Evolutionary conservation across 768 basidiomycete genomes (phyloP).

Genomic region (Trametes gibbosa): DNA sequence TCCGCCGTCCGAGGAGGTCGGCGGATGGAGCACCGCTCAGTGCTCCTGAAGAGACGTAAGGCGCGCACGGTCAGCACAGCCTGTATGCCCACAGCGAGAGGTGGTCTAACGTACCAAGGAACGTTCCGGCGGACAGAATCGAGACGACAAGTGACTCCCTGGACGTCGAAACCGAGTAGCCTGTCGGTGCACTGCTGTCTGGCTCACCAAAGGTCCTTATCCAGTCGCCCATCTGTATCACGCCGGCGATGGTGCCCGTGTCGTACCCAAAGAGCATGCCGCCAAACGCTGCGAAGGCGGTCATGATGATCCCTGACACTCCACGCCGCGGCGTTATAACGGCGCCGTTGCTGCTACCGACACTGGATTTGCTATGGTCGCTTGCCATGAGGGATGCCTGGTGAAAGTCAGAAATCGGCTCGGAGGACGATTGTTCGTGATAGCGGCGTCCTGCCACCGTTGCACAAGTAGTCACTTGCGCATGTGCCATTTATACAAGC

Average conservation of each 20-base stretch:
- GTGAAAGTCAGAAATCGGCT: no score
- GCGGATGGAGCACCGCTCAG: constrained; percentile 50
- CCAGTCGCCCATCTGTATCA: constrained; percentile 62
- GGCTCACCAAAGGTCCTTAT: constrained; percentile 31
- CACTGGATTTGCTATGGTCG: no score
- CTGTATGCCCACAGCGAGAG: not conserved
- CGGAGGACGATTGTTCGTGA: no score
- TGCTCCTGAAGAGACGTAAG: constrained; percentile 34
- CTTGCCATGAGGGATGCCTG: no score
- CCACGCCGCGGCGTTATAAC: not conserved
- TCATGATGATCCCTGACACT: constrained; percentile 32
- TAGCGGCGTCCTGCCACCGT: no score
- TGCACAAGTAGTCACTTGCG: no score
- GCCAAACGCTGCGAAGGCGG: constrained; percentile 35
- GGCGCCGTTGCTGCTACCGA: no score
- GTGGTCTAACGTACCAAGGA: constrained; percentile 46
- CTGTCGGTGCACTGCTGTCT: constrained; percentile 7
- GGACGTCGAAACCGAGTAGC: constrained; percentile 36
- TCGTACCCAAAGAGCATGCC: constrained; percentile 47
- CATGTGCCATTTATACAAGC: no score
- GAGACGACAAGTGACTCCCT: constrained; percentile 50
- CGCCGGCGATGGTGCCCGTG: constrained; percentile 77
- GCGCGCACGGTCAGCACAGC: not conserved
- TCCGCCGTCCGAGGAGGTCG: constrained; percentile 48
- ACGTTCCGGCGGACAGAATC: constrained; percentile 81